Evolutionary conservation across 2,329 filamentous ascomycete genomes (phyloP).

Genomic region (Hypoxylon sp.): DNA sequence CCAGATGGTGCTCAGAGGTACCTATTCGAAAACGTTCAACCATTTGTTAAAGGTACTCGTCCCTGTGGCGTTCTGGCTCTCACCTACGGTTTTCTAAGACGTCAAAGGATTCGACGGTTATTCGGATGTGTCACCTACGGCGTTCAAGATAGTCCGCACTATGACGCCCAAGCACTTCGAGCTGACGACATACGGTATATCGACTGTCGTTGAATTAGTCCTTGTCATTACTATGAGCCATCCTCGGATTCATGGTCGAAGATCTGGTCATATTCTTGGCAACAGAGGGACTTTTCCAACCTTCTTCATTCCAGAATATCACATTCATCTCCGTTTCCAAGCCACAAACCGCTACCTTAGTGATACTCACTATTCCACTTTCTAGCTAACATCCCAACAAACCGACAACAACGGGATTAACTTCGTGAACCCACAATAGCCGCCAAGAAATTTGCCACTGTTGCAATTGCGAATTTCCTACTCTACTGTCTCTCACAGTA

Average conservation of each 20-base stretch:
- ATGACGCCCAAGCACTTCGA: background rate
- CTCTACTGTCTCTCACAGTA: constrained; percentile 23
- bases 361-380: constrained; percentile 24
- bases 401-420: constrained; percentile 13
- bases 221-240: constrained; percentile 7
- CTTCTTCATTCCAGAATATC: constrained; percentile 27
- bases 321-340: constrained; percentile 25
- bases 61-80: constrained; percentile 5
- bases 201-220: constrained; percentile 9
- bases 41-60: constrained; percentile 11
- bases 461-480: constrained; percentile 36
- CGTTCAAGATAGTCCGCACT: background rate
- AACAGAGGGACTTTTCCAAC: constrained; percentile 20
- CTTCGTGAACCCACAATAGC: constrained; percentile 32
- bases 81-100: constrained; percentile 8
- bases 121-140: constrained; percentile 5
- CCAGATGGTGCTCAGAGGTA: constrained; percentile 26
- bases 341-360: constrained; percentile 20
- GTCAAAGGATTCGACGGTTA: background rate
- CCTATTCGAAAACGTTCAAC: constrained; percentile 11
- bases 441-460: constrained; percentile 36
- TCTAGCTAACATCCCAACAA: constrained; percentile 36
- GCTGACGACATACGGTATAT: constrained; percentile 10
- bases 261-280: constrained; percentile 37
- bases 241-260: constrained; percentile 18